phyloP scores from a whole-genome alignment of 2,329 filamentous ascomycete species.

The Macrophomina pseudophaseolina region DNA sequence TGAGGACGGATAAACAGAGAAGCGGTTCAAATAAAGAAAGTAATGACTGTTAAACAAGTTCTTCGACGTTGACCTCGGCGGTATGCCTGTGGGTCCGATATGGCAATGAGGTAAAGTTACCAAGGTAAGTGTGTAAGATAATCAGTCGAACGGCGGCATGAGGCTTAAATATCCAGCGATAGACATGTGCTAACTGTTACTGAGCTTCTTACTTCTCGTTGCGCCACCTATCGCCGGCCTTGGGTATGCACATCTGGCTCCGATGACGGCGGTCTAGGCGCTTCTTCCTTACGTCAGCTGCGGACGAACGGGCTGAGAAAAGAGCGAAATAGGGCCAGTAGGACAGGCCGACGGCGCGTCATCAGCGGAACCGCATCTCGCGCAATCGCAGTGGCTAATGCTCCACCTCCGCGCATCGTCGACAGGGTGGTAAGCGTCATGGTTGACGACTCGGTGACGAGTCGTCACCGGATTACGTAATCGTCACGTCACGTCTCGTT shows the following conservation, averaged over 20 bases:
- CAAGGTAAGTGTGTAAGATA: constrained; percentile 1
- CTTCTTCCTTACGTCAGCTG: background rate
- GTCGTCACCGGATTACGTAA: background rate
- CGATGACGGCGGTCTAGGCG: background rate
- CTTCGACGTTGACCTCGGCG: no score
- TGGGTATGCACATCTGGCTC: background rate
- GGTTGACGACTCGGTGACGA: background rate
- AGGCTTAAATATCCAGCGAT: background rate
- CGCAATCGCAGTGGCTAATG: no score
- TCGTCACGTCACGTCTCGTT: no score
- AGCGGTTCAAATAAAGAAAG: background rate
- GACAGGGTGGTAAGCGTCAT: background rate
- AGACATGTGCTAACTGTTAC: background rate
- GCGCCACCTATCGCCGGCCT: background rate
- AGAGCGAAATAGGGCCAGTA: no score
- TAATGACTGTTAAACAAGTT: background rate
- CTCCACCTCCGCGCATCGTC: no score
- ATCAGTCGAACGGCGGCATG: background rate
- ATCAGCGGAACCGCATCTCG: no score
- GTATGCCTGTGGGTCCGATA: background rate
- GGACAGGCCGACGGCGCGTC: no score
- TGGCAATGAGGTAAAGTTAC: no score
- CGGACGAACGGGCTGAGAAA: background rate
- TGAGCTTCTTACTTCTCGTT: background rate
- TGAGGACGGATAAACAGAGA: background rate